Conservation (phyloP, 441 rosid species). For the Croton setiger region DNA sequence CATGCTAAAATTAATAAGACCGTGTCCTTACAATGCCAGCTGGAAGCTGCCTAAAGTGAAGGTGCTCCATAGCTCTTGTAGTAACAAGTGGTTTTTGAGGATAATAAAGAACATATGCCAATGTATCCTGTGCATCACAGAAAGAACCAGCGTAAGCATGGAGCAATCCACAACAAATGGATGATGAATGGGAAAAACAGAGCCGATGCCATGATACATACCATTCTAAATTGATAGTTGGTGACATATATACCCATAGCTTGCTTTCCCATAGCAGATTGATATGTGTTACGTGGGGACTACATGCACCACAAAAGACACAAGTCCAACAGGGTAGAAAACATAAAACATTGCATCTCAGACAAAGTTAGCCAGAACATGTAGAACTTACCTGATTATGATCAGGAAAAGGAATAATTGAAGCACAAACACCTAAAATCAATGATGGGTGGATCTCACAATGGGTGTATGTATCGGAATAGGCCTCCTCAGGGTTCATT, state of each 20-base stretch:
- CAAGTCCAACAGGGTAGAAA: slow-evolving; percentile 7
- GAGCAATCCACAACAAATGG: neutral
- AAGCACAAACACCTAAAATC: slow-evolving; percentile 96
- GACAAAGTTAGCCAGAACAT: slow-evolving; percentile 8
- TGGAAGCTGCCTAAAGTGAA: slow-evolving; percentile 98
- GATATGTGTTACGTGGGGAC: slow-evolving; percentile 99
- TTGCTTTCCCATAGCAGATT: slow-evolving; percentile 99
- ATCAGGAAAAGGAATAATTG: slow-evolving; percentile 98
- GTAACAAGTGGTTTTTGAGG: slow-evolving; percentile 99
- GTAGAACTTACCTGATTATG: slow-evolving; percentile 77
- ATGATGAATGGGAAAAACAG: neutral
- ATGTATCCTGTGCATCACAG: slow-evolving; percentile 61
- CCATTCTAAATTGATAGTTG: slow-evolving; percentile 97
- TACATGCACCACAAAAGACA: slow-evolving; percentile 32
- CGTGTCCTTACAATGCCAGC: slow-evolving; percentile 82
- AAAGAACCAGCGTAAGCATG: slow-evolving; percentile 11
- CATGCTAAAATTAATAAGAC: slow-evolving; percentile 7
- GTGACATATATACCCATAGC: slow-evolving; percentile 99
- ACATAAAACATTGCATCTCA: neutral
- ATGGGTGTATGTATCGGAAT: slow-evolving; percentile 85
- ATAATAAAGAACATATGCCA: slow-evolving; percentile 96
- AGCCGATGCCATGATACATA: slow-evolving; percentile 22
- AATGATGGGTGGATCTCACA: slow-evolving; percentile 99
- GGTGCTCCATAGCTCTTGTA: slow-evolving; percentile 99
- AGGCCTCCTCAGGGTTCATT: slow-evolving; percentile 71